Base-by-base conservation (phyloP, 2,329 filamentous ascomycete species). In the Fusarium sp. region DNA sequence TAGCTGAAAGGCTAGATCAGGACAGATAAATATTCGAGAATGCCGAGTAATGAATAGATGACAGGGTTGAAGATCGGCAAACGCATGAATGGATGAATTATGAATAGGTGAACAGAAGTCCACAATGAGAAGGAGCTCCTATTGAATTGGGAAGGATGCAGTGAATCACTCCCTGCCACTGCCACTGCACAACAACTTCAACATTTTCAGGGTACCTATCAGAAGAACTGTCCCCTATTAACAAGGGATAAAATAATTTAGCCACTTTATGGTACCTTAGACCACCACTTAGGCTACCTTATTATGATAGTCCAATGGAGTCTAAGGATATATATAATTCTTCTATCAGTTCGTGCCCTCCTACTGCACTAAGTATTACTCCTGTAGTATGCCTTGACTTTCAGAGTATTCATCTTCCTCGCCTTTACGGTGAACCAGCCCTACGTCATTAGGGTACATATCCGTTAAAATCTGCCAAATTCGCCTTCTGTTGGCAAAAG, bases 81-180 rank as follows among this genome's bases (percentile, higher is more conserved):
- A n/a, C 10, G 16, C 16, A 34, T 34, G 32, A 18, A 34, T 18
- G 18, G 34, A 37, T 34, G 16, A 34, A 18, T 16, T 37, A n/a
- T 37, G 34, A 37, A 37, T 37, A 37, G 1, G 16, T 5, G 32
- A 34, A 18, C 2, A 11, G 16, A 37, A 37, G 9, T 37, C 2
- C 34, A 37, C 34, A 37, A 37, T 37, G 3, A 37, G 34, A 37
- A 37, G 34, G 34, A n/a, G 9, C 34, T 11, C 18, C 34, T 37
- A 37, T 37, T 37, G 34, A n/a, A 37, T 37, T 37, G 16, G 34
- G 34, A 37, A 37, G 34, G 16, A n/a, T 37, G 34, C 34, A 37
- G 34, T 37, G 34, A 37, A 57, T 45, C 20, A 56, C 50, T 56
- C 28, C 28, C 37, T 46, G n/a, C 40, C 59, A 45, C 41, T 53